Base-by-base conservation (phyloP, 2,329 filamentous ascomycete species). In the Tolypocladium tundrense region DNA sequence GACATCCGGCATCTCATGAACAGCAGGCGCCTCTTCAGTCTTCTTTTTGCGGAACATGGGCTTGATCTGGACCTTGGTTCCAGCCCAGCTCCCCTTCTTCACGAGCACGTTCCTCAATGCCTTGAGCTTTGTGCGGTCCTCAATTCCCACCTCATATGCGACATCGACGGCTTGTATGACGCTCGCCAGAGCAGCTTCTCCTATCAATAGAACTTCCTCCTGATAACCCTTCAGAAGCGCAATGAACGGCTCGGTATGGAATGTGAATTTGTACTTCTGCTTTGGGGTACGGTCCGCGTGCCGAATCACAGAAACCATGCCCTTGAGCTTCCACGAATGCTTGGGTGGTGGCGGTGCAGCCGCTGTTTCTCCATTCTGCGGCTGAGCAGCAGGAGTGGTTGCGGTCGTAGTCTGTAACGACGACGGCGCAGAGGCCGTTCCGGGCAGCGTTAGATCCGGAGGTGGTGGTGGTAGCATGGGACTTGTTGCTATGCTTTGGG, bases 181-280 rank as follows among this genome's bases (percentile, higher is more conserved):
- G 70, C 91, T 96, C 40, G 87, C 85, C 51, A 99, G 75, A 1
- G 94, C 94, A 43, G 91, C 87, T 69, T 96, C 91, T 10, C 93
- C 93, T 63, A 96, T 94, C 27, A 99, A 82, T 2, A 99, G 80
- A 1, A 99, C 94, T 70, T 99, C 94, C 72, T 97, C 93, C 67
- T 96, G 90, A 67, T 99, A 93, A 0, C 94, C 94, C 69, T 93
- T 96, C 48, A 99, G 82, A 4, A 99, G 79, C 62, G 96, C 90
- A 62, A 99, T 92, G 68, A 99, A 99, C 0, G 94, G 94, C 61
- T 92, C 90, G 0, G 91, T 96, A 69, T 99, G 94, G 66, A 99
- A 97, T 0, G 94, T 99, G 67, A 97, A 99, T 71, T 99, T 99
- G 79, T 97, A 97, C 71, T 99, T 99, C 68, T 99, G 94, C 75